These are phyloP conservation scores for Naganishia randhawae DNA, from an alignment of 768 basidiomycete genomes.

Conservation along the genomic window DNA sequence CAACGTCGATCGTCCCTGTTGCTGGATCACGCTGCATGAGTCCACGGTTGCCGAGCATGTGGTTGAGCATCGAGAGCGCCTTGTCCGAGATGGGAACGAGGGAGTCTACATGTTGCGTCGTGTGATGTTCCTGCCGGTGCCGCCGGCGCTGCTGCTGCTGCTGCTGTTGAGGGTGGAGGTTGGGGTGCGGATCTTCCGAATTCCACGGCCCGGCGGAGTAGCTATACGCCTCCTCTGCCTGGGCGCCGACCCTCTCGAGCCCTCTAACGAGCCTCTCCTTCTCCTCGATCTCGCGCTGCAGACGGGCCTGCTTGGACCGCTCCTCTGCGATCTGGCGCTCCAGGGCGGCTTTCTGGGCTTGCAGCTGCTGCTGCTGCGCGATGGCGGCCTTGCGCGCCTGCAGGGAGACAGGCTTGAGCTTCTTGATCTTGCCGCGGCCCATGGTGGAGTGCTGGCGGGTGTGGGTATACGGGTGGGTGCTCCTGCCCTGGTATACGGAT, in stretches of 20 bases:
- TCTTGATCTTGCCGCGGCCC: constrained; percentile 24
- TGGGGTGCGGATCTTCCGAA: background rate
- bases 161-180: background rate
- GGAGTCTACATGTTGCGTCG: background rate
- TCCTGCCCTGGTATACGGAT: too few relatives aligned
- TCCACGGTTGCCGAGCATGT: constrained; percentile 27
- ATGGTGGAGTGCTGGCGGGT: constrained; percentile 5
- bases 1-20: constrained; percentile 27
- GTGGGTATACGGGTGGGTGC: background rate
- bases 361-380: constrained; percentile 18
- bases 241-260: constrained; percentile 1
- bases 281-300: constrained; percentile 18
- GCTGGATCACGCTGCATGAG: constrained; percentile 23
- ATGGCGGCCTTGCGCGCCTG: constrained; percentile 21
- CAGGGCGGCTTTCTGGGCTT: constrained; percentile 16
- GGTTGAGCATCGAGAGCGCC: constrained; percentile 29
- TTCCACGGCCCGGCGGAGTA: background rate
- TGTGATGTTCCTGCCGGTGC: background rate
- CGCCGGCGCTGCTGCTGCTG: background rate
- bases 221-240: background rate
- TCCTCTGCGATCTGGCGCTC: constrained; percentile 19
- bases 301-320: constrained; percentile 19
- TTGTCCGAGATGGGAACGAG: constrained; percentile 27
- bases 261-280: constrained; percentile 17
- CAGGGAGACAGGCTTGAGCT: constrained; percentile 21